Conservation (phyloP, 2,329 filamentous ascomycete species). For the Microsporum canis region DNA sequence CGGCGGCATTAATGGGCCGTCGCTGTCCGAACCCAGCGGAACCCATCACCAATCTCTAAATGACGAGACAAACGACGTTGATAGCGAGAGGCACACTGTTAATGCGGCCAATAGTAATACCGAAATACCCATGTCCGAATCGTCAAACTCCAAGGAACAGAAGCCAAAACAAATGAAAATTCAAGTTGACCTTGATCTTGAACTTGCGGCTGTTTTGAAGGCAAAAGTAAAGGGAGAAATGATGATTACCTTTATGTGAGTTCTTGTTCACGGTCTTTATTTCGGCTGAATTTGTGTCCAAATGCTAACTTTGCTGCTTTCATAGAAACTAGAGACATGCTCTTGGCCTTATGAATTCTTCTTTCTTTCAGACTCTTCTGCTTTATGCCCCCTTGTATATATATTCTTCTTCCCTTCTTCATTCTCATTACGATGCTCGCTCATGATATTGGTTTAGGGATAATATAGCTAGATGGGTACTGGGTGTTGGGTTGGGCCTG, state of each 20-base stretch:
- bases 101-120: not conserved
- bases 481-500: not conserved
- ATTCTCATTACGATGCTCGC: not conserved
- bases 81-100: not conserved
- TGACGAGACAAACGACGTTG: not conserved
- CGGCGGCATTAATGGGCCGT: not conserved
- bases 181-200: conserved; percentile 10
- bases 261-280: not conserved
- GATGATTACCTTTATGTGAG: conserved; percentile 14
- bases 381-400: not conserved
- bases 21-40: not conserved
- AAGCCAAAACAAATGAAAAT: not conserved
- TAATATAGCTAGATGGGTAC: not conserved
- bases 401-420: not conserved
- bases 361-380: not conserved
- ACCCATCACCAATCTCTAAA: not conserved
- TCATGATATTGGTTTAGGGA: not conserved
- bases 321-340: not conserved
- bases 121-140: not conserved
- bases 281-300: not conserved
- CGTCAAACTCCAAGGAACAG: not conserved
- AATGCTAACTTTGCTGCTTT: not conserved
- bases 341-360: not conserved
- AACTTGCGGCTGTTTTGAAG: conserved; percentile 9
- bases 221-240: conserved; percentile 13